Evolutionary conservation across 768 basidiomycete genomes (phyloP), one percentile per base, ranked within the genome.

Genomic region (Rhodocollybia butyracea): DNA sequence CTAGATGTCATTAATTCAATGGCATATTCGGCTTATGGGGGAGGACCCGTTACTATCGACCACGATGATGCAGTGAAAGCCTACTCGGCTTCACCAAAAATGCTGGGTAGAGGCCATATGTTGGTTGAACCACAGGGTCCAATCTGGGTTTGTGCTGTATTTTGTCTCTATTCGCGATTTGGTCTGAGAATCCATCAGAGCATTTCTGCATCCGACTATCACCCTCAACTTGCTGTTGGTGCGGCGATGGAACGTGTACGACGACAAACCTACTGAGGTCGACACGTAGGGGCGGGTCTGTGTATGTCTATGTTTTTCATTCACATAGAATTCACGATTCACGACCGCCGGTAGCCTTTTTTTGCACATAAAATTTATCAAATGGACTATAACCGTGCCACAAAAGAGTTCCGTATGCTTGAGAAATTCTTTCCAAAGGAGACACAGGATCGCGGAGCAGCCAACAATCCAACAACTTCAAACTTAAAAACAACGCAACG

Each of bases 391-490:
- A 93, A 84, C 61, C 84, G 88, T 38, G 81, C 77, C 6, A 82
- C 81, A 0, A 82, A 83, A 21, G 83, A 91, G 57, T 94, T 82
- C 65, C 78, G 95, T 22, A 92, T 98, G 86, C 70, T 94, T n/a
- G 96, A 98, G 56, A 81, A 83, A 22, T 85, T 96, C 61, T 68
- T 88, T 6, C 91, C 94, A 2, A 82, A 85, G 80, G 80, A 86
- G 73, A 77, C 77, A 22, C 69, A 76, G 46, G 79, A 82, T 45
- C 69, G 76, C 22, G 68, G 75, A 5, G 66, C 74, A 3, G 72
- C 76, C 24, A 61, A 70, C 19, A 68, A 74, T 54, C 57, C 64
- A 61, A 61, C 53, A 42, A 76, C 55, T 62, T 58, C 13, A 68
- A 78, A 61, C 58, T 63, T 51, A 68, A 77, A 68, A 65, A 62